These are phyloP conservation scores for Rhizopogon salebrosus DNA, from an alignment of 768 basidiomycete species.

Conservation along the genomic window DNA sequence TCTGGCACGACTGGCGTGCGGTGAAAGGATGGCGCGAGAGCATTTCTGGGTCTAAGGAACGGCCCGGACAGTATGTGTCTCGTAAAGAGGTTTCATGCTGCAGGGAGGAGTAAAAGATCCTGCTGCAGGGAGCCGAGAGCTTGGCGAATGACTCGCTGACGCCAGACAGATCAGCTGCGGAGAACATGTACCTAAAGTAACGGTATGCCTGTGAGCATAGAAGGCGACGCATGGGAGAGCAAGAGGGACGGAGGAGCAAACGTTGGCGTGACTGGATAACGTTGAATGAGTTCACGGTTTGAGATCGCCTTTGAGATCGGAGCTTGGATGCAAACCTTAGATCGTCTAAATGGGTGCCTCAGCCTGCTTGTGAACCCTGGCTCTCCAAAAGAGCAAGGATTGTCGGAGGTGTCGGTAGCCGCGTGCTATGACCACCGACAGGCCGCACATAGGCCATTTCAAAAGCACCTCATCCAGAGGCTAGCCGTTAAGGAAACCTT, in stretches of 20 bases:
- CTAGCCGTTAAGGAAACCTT: constrained; percentile 23
- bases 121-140: constrained; percentile 3
- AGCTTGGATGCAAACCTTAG: constrained; percentile 26
- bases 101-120: constrained; percentile 8
- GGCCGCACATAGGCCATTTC: constrained; percentile 8
- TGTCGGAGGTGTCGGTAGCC: constrained; percentile 6
- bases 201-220: constrained; percentile 23
- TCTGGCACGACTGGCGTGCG: constrained; percentile 8
- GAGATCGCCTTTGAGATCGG: constrained; percentile 24
- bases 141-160: background rate
- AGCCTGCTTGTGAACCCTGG: background rate
- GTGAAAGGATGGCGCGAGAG: constrained; percentile 8
- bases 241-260: background rate
- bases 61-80: constrained; percentile 2
- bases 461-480: constrained; percentile 21
- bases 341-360: constrained; percentile 16
- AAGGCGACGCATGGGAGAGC: constrained; percentile 15
- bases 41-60: background rate
- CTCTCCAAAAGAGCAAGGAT: constrained; percentile 1
- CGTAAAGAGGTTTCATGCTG: constrained; percentile 8
- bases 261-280: constrained; percentile 1
- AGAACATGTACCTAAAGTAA: background rate
- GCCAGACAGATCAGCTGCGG: background rate
- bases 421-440: constrained; percentile 24
- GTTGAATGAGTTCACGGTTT: background rate